These are phyloP conservation scores for Phytopythium litorale DNA, from an alignment of 352 stramenopile species.

Conservation along the genomic window DNA sequence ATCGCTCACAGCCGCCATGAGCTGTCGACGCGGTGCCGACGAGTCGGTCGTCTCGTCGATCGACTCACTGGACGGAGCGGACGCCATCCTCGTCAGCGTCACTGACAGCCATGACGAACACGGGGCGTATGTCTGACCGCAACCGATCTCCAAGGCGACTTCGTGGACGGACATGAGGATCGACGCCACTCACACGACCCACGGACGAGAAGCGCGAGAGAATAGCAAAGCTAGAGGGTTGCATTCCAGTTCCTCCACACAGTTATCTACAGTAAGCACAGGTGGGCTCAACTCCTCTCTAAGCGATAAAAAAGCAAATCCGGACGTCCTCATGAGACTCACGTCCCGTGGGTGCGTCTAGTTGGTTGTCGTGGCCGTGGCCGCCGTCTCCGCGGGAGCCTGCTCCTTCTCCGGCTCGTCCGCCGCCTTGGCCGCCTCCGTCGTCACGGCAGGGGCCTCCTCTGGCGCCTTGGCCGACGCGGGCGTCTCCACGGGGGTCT, in stretches of 20 bases:
- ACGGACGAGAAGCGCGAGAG: no score
- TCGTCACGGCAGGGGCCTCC: conserved; percentile 14
- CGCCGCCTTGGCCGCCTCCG: conserved; percentile 11
- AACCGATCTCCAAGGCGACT: not conserved
- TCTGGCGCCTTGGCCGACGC: conserved; percentile 8
- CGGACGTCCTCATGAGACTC: not conserved
- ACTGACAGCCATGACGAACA: not conserved
- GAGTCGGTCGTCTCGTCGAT: not conserved
- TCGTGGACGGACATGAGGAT: not conserved
- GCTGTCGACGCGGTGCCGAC: not conserved
- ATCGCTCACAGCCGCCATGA: not conserved
- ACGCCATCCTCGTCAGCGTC: not conserved
- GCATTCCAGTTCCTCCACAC: not conserved
- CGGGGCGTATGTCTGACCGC: not conserved
- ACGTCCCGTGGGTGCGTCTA: not conserved
- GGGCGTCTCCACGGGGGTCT: conserved; percentile 15
- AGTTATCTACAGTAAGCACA: conserved; percentile 1
- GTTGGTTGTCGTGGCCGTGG: conserved; percentile 9
- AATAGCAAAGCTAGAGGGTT: not conserved
- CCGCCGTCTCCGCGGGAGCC: not conserved
- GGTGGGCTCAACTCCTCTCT: not conserved
- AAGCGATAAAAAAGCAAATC: conserved; percentile 2
- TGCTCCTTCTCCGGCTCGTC: conserved; percentile 22
- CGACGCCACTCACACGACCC: not conserved
- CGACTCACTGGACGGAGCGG: not conserved